Evolutionary conservation across 2,329 filamentous ascomycete species (phyloP).

Genomic region (Nemania sp.): DNA sequence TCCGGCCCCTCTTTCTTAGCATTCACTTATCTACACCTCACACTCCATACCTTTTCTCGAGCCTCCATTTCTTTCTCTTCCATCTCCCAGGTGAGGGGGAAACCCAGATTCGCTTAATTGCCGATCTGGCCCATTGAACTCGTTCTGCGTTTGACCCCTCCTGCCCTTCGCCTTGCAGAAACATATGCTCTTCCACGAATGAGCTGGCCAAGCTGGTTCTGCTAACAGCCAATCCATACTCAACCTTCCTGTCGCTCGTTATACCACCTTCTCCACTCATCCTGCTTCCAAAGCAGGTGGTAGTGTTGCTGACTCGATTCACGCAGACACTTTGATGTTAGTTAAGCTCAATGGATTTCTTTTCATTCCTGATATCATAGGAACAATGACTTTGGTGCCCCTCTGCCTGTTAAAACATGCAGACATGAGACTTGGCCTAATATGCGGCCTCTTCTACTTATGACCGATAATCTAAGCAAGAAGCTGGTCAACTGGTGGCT

Average conservation of each 20-base stretch:
- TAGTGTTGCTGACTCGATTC: neutral
- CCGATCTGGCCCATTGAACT: conserved; percentile 13
- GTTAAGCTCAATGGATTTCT: conserved; percentile 7
- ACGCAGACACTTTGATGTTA: conserved; percentile 7
- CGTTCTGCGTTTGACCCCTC: neutral
- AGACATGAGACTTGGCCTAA: no score
- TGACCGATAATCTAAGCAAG: neutral
- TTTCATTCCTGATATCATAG: neutral
- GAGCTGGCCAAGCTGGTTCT: conserved; percentile 25
- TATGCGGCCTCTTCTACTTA: no score
- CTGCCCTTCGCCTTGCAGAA: conserved; percentile 8
- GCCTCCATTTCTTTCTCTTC: neutral
- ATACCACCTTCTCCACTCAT: conserved; percentile 1
- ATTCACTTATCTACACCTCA: conserved; percentile 15
- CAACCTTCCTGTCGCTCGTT: conserved; percentile 26
- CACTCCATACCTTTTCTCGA: conserved; percentile 16
- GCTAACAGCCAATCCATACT: conserved; percentile 14
- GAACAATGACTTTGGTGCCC: neutral
- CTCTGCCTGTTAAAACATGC: neutral
- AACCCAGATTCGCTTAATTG: conserved; percentile 11
- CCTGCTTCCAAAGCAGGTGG: conserved; percentile 1
- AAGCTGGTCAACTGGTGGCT: neutral
- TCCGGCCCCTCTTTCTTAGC: conserved; percentile 9
- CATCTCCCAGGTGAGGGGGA: conserved; percentile 16
- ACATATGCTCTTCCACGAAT: conserved; percentile 13